phyloP scores from a whole-genome alignment of 2,329 filamentous ascomycete genomes.

The Talaromyces sp. region DNA sequence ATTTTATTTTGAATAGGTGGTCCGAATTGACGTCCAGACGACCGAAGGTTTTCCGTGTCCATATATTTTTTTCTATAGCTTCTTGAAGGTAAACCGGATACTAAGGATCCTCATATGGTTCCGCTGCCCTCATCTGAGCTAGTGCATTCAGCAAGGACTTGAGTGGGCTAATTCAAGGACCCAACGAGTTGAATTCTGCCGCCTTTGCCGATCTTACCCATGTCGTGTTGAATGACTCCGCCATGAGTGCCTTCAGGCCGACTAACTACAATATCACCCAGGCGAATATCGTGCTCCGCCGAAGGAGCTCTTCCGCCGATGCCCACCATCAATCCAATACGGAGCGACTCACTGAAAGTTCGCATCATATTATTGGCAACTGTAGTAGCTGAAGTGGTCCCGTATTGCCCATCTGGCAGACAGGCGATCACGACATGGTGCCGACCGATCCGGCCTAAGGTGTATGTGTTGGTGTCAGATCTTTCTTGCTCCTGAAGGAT shows the following conservation, averaged over 20 bases:
- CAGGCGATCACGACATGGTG: slow-evolving; percentile 13
- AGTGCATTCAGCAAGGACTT: background rate
- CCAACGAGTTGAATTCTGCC: background rate
- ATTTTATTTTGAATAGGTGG: background rate
- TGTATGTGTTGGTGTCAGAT: slow-evolving; percentile 12
- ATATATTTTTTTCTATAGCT: background rate
- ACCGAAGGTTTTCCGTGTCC: background rate
- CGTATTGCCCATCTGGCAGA: slow-evolving; percentile 19
- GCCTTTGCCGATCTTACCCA: slow-evolving; percentile 15
- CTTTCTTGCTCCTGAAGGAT: background rate
- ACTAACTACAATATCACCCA: slow-evolving; percentile 20
- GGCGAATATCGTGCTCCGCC: slow-evolving; percentile 1
- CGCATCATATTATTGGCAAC: slow-evolving; percentile 21
- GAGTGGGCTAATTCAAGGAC: background rate
- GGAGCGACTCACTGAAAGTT: slow-evolving; percentile 19
- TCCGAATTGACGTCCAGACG: background rate
- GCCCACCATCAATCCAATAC: slow-evolving; percentile 20
- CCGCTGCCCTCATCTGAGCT: background rate
- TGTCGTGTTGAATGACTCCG: slow-evolving; percentile 25
- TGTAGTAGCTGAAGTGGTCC: slow-evolving; percentile 19
- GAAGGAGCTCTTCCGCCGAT: slow-evolving; percentile 19
- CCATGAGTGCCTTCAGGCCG: slow-evolving; percentile 9
- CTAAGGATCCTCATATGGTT: background rate
- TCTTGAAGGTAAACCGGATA: background rate
- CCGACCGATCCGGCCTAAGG: background rate